Base-by-base conservation (phyloP, 2,329 filamentous ascomycete species). In the Lachnellula suecica region DNA sequence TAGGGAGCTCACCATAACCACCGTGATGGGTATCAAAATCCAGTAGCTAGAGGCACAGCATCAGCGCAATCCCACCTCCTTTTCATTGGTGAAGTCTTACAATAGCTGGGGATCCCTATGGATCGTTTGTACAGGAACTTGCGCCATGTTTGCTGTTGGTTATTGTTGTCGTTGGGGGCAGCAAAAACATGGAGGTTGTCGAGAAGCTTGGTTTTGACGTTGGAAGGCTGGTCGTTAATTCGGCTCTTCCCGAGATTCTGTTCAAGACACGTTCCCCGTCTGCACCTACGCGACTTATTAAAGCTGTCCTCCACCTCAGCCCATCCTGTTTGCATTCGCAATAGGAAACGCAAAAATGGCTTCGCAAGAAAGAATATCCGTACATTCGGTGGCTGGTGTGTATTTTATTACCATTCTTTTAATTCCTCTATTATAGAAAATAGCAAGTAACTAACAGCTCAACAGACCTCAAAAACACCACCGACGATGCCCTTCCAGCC, bases 31-130 rank as follows among this genome's bases (percentile, higher is more conserved):
- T 59, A 97, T 87, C 55, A 99, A 81, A 73, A 99, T 99, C 94
- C 94, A 99, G 80, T 97, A 97, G 76, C 94, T 99, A 66, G 49
- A 54, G 19, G 49, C 49, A 50, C 17, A 53, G 63, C 44, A 69
- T 68, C 51, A 56, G 57, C 47, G 51, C 60, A 61, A 55, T 43
- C 46, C 34, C 22, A 17, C 42, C 41, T 27, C 49, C 19, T 42
- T 46, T 57, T 40, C 59, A 44, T 40, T 31, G 19, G 35, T 49
- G 40, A 51, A 62, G 48, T 72, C 89, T 69, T 78, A 97, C 94
- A 99, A 96, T 61, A 99, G 80, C 74, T 96, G 92, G 68, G 94
- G 93, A 88, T 99, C 95, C 83, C 94, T 76, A 77, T 96, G 89
- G 83, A 99, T 97, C 78, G 91, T 94, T 79, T 99, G 94, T 63